These are phyloP conservation scores for Sporobolomyces phaffii DNA, from an alignment of 768 basidiomycete genomes.

Conservation along the genomic window DNA sequence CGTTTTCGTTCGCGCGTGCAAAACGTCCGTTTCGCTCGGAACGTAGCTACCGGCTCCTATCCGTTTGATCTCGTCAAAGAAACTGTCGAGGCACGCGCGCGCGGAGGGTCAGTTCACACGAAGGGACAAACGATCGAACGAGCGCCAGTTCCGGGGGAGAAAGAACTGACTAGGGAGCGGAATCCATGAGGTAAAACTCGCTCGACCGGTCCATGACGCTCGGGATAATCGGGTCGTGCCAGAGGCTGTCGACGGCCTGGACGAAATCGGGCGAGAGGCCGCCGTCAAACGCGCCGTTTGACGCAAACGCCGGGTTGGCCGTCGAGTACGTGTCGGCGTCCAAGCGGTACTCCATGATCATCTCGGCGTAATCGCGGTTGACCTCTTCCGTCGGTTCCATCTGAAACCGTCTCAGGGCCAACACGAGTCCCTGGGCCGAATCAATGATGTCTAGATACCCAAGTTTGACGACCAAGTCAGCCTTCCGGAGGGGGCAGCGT, in stretches of 20 bases:
- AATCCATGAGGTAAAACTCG: constrained; percentile 92
- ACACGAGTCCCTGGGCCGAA: constrained; percentile 74
- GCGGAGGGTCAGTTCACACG: background rate
- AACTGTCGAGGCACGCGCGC: constrained; percentile 55
- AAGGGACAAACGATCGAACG: background rate
- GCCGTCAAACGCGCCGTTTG: constrained; percentile 21
- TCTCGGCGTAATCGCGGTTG: constrained; percentile 55
- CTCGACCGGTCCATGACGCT: constrained; percentile 49
- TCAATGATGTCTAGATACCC: constrained; percentile 74
- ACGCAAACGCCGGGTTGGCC: constrained; percentile 2
- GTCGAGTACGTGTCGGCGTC: constrained; percentile 42
- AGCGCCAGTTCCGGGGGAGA: too few species aligned
- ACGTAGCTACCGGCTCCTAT: constrained; percentile 75
- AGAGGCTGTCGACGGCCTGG: constrained; percentile 49
- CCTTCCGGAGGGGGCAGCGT: constrained; percentile 40
- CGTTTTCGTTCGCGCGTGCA: constrained; percentile 81
- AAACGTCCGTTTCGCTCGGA: constrained; percentile 77
- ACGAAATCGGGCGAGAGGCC: constrained; percentile 47
- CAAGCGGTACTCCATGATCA: constrained; percentile 50
- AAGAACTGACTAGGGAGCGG: constrained; percentile 70
- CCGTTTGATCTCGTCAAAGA: constrained; percentile 76
- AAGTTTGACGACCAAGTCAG: too few species aligned
- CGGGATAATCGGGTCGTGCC: constrained; percentile 53
- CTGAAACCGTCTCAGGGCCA: constrained; percentile 78
- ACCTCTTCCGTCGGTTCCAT: constrained; percentile 64